Conservation (phyloP, 208 protist species). For the Crithidia mellificae region DNA sequence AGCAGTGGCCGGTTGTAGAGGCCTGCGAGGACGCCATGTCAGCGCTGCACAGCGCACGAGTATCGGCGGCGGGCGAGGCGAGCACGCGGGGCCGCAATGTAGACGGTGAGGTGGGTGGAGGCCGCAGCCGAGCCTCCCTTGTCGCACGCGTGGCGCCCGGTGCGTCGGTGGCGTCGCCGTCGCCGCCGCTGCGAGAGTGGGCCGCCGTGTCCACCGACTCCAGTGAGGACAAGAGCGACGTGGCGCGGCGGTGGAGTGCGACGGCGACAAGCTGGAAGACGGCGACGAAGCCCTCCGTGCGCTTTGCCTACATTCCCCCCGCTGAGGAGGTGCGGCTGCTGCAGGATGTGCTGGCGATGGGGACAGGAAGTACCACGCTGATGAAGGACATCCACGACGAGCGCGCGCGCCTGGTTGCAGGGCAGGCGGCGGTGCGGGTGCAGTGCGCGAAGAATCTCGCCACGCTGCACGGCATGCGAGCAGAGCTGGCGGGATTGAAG, state of each 20-base stretch:
- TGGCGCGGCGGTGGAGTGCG: constrained; percentile 53
- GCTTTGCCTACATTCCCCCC: constrained; percentile 66
- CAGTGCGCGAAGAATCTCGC: constrained; percentile 23
- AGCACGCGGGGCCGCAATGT: neutral
- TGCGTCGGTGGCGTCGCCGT: neutral
- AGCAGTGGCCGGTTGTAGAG: constrained; percentile 57
- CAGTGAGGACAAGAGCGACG: constrained; percentile 22
- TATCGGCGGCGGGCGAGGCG: constrained; percentile 3
- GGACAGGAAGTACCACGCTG: constrained; percentile 57
- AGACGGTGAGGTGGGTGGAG: neutral
- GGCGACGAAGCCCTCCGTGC: constrained; percentile 37
- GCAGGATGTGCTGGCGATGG: constrained; percentile 75
- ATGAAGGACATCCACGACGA: constrained; percentile 57
- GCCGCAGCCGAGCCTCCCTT: neutral
- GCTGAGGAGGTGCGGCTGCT: constrained; percentile 67
- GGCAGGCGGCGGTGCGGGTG: constrained; percentile 21
- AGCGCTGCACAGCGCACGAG: constrained; percentile 19
- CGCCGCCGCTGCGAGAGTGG: constrained; percentile 18
- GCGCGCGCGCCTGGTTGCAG: constrained; percentile 31
- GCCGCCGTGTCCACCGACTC: neutral
- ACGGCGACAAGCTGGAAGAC: constrained; percentile 37
- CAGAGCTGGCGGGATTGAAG: constrained; percentile 40
- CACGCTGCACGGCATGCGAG: constrained; percentile 34
- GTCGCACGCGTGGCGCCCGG: neutral
- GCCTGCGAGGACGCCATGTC: constrained; percentile 44